Base-by-base conservation (phyloP, 2,329 filamentous ascomycete species). In the Laburnicola sp. region DNA sequence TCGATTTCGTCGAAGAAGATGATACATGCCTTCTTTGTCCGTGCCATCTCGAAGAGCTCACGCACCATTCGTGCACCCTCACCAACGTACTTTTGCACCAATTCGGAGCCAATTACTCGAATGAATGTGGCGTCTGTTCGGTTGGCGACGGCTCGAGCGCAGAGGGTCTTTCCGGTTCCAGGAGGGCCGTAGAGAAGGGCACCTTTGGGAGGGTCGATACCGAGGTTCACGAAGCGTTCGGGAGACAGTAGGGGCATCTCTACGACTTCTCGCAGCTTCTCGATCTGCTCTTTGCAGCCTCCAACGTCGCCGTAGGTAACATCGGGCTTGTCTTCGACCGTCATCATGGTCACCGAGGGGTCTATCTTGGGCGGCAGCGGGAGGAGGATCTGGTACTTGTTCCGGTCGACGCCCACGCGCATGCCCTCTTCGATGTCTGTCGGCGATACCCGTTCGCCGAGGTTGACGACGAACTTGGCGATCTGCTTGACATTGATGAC, bases 401-500 rank as follows among this genome's bases (percentile, higher is more conserved):
- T 97, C 51, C 94, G 84, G 76, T 99, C 94, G 72, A 99, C 94
- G 71, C 92, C 94, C 56, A 99, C 94, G 63, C 94, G 86, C 94
- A 99, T 99, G 59, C 94, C 94, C 76, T 99, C 94, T 72, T 99
- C 94, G 68, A 99, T 99, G 85, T 99, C 94, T 63, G 94, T 97
- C 43, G 94, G 94, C 70, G 89, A 95, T 64, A 99, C 94, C 59
- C 94, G 88, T 72, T 99, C 94, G 65, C 94, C 94, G 45, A 99
- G 85, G 76, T 97, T 94, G 60, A 99, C 94, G 44, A 99, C 94
- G 68, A 99, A 99, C 78, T 99, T 99, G 69, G 94, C 94, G 68
- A 99, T 99, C 76, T 99, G 94, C 82, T 99, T 99, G 65, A 99
- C 93, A 77, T 99, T 99, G 83, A 99, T 99, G 68, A 99, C 92